Evolutionary conservation across 2,329 filamentous ascomycete species (phyloP).

Genomic region (Cytospora schulzeri): DNA sequence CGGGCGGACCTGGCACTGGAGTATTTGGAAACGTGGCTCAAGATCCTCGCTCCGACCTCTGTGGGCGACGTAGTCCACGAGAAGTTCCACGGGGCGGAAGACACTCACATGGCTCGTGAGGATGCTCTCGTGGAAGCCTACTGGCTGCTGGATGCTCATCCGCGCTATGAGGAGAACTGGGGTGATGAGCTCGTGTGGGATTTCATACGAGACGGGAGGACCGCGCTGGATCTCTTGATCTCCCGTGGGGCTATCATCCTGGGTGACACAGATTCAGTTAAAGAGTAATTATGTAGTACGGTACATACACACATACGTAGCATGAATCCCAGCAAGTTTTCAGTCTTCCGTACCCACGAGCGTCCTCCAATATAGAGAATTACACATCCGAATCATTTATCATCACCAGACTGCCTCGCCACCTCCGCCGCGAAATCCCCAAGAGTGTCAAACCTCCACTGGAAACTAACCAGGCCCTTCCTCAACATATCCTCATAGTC

Average conservation of each 20-base stretch:
- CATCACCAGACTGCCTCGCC: constrained; percentile 40
- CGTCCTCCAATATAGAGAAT: not conserved
- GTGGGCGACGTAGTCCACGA: not conserved
- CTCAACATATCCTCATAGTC: constrained; percentile 28
- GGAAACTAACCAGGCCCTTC: constrained; percentile 38
- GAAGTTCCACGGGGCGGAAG: not conserved
- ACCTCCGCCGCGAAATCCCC: constrained; percentile 45
- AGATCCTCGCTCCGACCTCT: not conserved
- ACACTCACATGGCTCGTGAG: not conserved
- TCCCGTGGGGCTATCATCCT: not conserved
- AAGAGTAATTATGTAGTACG: not conserved
- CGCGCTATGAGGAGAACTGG: not conserved
- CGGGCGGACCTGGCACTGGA: not conserved
- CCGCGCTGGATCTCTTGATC: not conserved
- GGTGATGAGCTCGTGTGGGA: not conserved
- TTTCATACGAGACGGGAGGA: not conserved
- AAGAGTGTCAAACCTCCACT: constrained; percentile 43
- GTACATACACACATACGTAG: not conserved
- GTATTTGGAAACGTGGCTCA: not conserved
- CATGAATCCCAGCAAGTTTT: not conserved
- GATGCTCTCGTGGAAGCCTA: not conserved
- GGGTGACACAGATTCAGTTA: not conserved
- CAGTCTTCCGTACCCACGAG: not conserved
- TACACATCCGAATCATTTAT: not conserved
- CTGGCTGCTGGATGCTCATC: not conserved